These are phyloP conservation scores for Plectosphaerella cucumerina DNA, from an alignment of 2,329 filamentous ascomycete genomes.

Conservation along the genomic window DNA sequence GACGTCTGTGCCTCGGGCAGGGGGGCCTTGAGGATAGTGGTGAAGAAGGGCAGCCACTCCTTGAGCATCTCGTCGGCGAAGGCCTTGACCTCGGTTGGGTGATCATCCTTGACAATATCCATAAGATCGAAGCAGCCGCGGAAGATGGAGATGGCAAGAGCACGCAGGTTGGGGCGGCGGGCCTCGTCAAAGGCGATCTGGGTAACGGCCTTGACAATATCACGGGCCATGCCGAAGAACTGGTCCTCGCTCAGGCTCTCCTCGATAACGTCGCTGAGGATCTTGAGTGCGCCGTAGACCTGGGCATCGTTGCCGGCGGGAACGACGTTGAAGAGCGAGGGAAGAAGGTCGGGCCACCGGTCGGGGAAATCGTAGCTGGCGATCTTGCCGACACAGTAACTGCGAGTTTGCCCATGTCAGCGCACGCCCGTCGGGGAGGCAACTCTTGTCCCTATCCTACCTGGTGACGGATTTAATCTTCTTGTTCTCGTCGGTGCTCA, in stretches of 20 bases:
- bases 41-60: constrained; percentile 88
- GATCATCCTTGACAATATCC: constrained; percentile 94
- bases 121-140: constrained; percentile 89
- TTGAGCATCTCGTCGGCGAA: constrained; percentile 85
- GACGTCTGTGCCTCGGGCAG: constrained; percentile 61
- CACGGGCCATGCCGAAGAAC: constrained; percentile 84
- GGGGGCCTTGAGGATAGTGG: constrained; percentile 68
- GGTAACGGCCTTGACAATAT: constrained; percentile 81
- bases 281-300: constrained; percentile 83
- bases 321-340: constrained; percentile 73
- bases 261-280: constrained; percentile 85
- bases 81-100: constrained; percentile 76
- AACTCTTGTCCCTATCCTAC: constrained; percentile 34
- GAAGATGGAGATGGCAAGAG: constrained; percentile 86
- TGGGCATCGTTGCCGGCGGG: constrained; percentile 72
- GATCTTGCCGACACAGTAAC: constrained; percentile 84
- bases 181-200: constrained; percentile 73
- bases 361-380: constrained; percentile 91
- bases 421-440: not conserved
- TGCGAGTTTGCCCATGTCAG: constrained; percentile 20
- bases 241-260: constrained; percentile 91
- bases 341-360: constrained; percentile 86
- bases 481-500: constrained; percentile 69
- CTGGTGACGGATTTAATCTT: constrained; percentile 89
- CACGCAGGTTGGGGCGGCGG: constrained; percentile 72